phyloP scores from a whole-genome alignment of 1,284 basidiomycete species.

The Sphaerobolus stellatus region DNA sequence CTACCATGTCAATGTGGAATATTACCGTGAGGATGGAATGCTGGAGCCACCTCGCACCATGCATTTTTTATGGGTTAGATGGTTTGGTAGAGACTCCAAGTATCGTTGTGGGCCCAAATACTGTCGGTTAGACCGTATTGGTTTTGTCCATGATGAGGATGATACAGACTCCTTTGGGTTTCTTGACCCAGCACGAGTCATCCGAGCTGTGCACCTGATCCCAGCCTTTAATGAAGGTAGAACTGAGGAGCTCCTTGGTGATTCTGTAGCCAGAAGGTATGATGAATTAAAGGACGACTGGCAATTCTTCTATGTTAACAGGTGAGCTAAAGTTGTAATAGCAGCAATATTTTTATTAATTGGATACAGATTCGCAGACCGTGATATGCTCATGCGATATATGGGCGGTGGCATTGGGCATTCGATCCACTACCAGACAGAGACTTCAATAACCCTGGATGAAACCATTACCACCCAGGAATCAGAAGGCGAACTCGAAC shows the following conservation, averaged over 20 bases:
- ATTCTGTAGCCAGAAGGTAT: not conserved
- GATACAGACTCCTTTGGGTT: conserved; percentile 16
- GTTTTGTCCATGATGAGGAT: conserved; percentile 9
- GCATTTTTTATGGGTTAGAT: conserved; percentile 18
- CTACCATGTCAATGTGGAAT: conserved; percentile 24
- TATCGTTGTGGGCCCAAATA: not conserved
- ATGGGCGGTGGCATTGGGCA: conserved; percentile 27
- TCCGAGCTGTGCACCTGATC: conserved; percentile 15
- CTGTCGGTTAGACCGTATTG: conserved; percentile 6
- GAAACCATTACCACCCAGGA: too few species aligned
- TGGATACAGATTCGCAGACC: conserved; percentile 24
- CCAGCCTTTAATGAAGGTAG: conserved; percentile 14
- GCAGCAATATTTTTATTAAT: not conserved
- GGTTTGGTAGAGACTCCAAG: conserved; percentile 10
- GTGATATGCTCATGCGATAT: conserved; percentile 29
- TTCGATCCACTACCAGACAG: not conserved
- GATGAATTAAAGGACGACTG: conserved; percentile 18
- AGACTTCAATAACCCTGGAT: not conserved
- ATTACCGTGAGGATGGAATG: not conserved
- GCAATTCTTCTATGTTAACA: conserved; percentile 21
- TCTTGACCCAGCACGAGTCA: conserved; percentile 14
- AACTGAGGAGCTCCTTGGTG: not conserved
- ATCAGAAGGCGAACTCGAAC: too few species aligned
- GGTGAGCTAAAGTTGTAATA: conserved; percentile 14
- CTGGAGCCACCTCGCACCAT: not conserved